Percentiles rank a stretch among this genome's conserved stretches.
phyloP scores from a whole-genome alignment of 208 protist genomes.

The Leishmania aethiopica region DNA sequence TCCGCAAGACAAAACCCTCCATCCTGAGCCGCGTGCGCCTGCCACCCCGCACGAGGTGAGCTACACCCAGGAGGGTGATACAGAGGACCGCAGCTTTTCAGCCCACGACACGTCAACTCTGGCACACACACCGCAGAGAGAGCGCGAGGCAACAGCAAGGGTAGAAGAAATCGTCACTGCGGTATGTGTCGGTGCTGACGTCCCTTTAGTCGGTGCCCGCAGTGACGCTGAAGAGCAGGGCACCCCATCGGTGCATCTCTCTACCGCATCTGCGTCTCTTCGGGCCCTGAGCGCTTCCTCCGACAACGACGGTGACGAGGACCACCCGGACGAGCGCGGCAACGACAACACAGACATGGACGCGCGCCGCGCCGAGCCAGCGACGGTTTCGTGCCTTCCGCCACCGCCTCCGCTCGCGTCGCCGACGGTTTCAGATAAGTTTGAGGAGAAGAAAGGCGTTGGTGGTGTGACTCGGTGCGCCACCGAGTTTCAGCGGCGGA shows the following conservation, averaged over 20 bases:
- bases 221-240: conserved; percentile 3
- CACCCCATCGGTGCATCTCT: conserved; percentile 9
- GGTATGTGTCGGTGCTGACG: background rate
- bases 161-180: background rate
- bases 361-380: conserved; percentile 3
- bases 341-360: background rate
- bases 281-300: background rate
- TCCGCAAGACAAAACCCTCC: background rate
- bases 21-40: background rate
- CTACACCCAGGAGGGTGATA: conserved; percentile 22
- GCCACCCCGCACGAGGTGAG: conserved; percentile 20
- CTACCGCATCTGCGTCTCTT: conserved; percentile 3
- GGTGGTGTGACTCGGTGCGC: background rate
- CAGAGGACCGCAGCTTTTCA: conserved; percentile 21
- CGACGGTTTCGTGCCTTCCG: conserved; percentile 13
- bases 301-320: conserved; percentile 9
- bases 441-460: background rate
- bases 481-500: background rate
- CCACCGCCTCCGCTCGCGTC: conserved; percentile 3
- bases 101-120: conserved; percentile 3
- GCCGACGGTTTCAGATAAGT: background rate
- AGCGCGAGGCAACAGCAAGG: background rate
- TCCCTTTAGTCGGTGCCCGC: background rate
- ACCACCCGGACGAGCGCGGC: background rate
- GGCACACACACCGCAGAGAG: background rate